phyloP scores from a whole-genome alignment of 2,329 filamentous ascomycete genomes.

The Verticillium longisporum region DNA sequence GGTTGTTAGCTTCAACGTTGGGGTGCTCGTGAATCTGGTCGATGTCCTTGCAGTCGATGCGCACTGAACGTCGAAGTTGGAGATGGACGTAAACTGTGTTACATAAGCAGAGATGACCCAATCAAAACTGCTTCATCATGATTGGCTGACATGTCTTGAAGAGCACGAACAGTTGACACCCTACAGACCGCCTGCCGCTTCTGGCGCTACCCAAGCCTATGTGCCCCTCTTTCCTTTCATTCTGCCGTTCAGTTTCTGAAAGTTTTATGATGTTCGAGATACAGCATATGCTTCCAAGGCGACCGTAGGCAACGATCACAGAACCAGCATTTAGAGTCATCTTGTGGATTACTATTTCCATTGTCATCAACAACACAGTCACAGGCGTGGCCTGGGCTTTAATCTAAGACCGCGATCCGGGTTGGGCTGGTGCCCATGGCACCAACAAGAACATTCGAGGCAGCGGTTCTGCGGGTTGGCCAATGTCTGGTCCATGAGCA shows the following conservation, averaged over 20 bases:
- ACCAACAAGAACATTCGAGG: too few relatives aligned
- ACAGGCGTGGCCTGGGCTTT: too few relatives aligned
- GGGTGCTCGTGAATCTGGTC: background rate
- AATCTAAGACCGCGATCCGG: background rate
- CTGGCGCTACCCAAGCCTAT: background rate
- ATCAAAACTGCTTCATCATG: background rate
- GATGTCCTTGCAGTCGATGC: background rate
- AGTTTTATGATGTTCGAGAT: background rate
- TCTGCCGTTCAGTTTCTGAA: background rate
- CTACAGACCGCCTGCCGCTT: background rate
- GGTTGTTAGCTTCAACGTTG: constrained; percentile 1
- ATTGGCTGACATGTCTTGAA: background rate
- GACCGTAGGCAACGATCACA: too few relatives aligned
- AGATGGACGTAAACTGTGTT: background rate
- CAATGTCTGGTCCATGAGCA: background rate
- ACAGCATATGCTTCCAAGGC: too few relatives aligned
- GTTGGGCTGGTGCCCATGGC: background rate
- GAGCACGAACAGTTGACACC: background rate
- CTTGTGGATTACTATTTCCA: too few relatives aligned
- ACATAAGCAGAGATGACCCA: background rate
- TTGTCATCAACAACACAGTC: too few relatives aligned
- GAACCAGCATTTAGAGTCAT: too few relatives aligned
- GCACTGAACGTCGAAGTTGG: background rate
- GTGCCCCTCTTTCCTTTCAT: background rate
- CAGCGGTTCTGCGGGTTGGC: too few relatives aligned